These are phyloP conservation scores for Nannizziopsis barbatae DNA, from an alignment of 2,329 filamentous ascomycete genomes.

Conservation along the genomic window DNA sequence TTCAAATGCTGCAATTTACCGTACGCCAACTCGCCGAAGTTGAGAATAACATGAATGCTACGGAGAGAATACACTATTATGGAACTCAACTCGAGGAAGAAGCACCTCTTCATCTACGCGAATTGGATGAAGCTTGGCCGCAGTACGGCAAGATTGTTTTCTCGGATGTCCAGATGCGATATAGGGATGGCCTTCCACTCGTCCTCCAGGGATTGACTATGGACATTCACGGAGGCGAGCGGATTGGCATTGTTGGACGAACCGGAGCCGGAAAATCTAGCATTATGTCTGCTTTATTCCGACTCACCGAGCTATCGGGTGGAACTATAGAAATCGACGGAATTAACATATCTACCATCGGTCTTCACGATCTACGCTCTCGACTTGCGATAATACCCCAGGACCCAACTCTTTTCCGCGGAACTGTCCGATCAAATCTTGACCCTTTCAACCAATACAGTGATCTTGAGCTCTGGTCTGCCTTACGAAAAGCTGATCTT, in stretches of 20 bases:
- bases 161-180: conserved; percentile 65
- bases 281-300: conserved; percentile 38
- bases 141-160: conserved; percentile 73
- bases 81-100: conserved; percentile 79
- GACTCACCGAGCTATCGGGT: conserved; percentile 32
- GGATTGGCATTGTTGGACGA: conserved; percentile 39
- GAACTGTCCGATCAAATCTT: conserved; percentile 36
- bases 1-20: conserved; percentile 92
- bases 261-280: conserved; percentile 39
- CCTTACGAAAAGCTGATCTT: conserved; percentile 36
- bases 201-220: conserved; percentile 56
- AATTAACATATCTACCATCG: conserved; percentile 33
- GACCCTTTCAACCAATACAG: conserved; percentile 38
- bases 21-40: conserved; percentile 89
- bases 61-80: conserved; percentile 85
- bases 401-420: conserved; percentile 36
- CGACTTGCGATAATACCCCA: conserved; percentile 38
- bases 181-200: conserved; percentile 58
- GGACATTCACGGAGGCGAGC: conserved; percentile 35
- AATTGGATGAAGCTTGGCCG: conserved; percentile 69
- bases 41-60: conserved; percentile 96
- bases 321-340: conserved; percentile 36
- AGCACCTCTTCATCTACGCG: conserved; percentile 62
- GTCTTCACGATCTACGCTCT: conserved; percentile 34
- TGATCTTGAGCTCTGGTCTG: conserved; percentile 39